A percentile compares a stretch with the other conserved stretches of the same genome.
Evolutionary conservation across 1,284 basidiomycete genomes (phyloP).

Genomic region (Malassezia vespertilionis): DNA sequence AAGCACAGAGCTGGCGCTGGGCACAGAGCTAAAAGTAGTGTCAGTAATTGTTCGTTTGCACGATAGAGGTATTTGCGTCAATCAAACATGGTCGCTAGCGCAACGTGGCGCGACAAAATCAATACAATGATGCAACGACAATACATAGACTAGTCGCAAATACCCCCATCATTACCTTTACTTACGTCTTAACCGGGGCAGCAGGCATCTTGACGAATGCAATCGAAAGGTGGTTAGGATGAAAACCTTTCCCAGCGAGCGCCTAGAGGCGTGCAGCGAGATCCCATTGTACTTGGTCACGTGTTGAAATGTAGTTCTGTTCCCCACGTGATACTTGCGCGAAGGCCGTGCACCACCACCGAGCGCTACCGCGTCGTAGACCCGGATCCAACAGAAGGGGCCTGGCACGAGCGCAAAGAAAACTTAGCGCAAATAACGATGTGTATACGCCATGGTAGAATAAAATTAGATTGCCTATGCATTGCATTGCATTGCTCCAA

Average conservation of each 20-base stretch:
- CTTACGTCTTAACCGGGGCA: slow-evolving; percentile 30
- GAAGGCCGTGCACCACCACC: neutral
- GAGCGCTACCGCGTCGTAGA: neutral
- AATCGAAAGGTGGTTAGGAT: slow-evolving; percentile 17
- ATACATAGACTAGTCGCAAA: no score
- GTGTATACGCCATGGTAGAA: no score
- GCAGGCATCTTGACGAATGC: slow-evolving; percentile 33
- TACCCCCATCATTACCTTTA: neutral
- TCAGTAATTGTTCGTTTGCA: neutral
- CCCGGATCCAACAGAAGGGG: no score
- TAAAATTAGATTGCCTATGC: no score
- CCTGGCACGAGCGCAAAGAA: no score
- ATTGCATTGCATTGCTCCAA: no score
- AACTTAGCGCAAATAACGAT: no score
- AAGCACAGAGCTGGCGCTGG: slow-evolving; percentile 41
- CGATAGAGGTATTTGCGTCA: neutral
- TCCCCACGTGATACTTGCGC: slow-evolving; percentile 2
- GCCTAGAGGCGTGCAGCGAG: slow-evolving; percentile 1
- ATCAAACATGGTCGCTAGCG: neutral
- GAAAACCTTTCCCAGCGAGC: slow-evolving; percentile 9
- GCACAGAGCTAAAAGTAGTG: slow-evolving; percentile 34
- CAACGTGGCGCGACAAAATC: no score
- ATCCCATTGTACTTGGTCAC: neutral
- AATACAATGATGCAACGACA: no score
- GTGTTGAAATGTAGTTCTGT: slow-evolving; percentile 9